phyloP scores from a whole-genome alignment of 306 rosid species.

The Cucumis melo region DNA sequence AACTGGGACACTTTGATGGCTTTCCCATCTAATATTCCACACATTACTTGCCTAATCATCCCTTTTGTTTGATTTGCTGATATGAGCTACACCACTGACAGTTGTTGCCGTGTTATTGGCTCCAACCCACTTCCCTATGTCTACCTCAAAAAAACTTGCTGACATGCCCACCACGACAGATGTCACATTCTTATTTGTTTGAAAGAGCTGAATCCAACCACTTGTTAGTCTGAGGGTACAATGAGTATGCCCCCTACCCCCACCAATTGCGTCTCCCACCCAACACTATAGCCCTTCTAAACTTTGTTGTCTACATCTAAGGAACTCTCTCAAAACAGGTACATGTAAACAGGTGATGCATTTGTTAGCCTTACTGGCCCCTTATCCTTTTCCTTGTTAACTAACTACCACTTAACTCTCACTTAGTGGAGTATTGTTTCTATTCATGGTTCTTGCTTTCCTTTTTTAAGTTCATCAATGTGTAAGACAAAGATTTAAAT shows the following conservation, averaged over 20 bases:
- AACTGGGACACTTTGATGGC: neutral
- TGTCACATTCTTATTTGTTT: neutral
- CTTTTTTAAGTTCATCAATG: too few relatives aligned
- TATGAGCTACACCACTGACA: neutral
- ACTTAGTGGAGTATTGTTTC: neutral
- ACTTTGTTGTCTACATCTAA: neutral
- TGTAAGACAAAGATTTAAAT: too few relatives aligned
- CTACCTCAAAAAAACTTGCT: neutral
- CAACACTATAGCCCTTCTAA: neutral
- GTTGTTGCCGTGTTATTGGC: neutral
- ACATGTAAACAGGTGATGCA: neutral
- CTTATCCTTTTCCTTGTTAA: neutral
- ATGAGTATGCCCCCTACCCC: neutral
- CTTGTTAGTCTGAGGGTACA: neutral
- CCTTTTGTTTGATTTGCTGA: neutral
- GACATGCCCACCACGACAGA: conserved; percentile 1
- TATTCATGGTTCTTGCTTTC: too few relatives aligned
- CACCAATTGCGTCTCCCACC: neutral
- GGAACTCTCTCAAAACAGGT: neutral
- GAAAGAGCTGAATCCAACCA: conserved; percentile 1
- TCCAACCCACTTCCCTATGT: neutral
- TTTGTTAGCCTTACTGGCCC: neutral
- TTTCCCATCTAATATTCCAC: neutral
- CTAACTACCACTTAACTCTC: neutral
- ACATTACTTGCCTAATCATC: neutral